Conservation (phyloP, 2,329 filamentous ascomycete species). For the Cercospora sp. region DNA sequence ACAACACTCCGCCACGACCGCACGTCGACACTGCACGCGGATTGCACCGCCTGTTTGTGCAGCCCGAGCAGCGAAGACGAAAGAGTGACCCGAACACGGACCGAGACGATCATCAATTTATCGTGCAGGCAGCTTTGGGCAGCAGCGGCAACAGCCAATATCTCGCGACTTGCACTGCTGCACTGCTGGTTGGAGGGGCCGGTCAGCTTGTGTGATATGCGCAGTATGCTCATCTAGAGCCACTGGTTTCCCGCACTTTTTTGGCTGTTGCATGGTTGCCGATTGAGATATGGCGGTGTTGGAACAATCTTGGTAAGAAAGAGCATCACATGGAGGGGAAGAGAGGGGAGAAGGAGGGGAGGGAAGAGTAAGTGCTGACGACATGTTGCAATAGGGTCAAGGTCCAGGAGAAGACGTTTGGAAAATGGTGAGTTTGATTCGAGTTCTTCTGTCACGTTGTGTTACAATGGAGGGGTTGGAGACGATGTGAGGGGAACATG, state of each 20-base stretch:
- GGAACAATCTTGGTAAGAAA: constrained; percentile 50
- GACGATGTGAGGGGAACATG: not conserved
- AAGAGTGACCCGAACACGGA: not conserved
- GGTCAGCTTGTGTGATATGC: not conserved
- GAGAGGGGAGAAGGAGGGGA: not conserved
- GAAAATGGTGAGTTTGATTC: constrained; percentile 72
- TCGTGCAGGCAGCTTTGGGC: not conserved
- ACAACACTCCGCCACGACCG: not conserved
- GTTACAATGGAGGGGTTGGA: not conserved
- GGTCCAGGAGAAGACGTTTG: constrained; percentile 93
- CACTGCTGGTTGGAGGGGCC: not conserved
- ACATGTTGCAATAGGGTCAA: constrained; percentile 24
- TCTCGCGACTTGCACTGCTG: not conserved
- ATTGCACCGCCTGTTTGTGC: not conserved
- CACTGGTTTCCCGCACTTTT: too few species aligned
- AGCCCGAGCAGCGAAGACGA: too few species aligned
- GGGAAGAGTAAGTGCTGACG: constrained; percentile 10
- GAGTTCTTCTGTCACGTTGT: not conserved
- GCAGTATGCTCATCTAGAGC: not conserved
- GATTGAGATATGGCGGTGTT: constrained; percentile 41
- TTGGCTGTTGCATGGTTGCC: constrained; percentile 16
- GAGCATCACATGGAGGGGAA: too few species aligned
- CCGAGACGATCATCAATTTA: not conserved
- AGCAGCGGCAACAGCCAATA: not conserved
- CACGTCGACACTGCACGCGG: not conserved